Conservation (phyloP, 2,329 filamentous ascomycete genomes). For the Salinomyces thailandicus region DNA sequence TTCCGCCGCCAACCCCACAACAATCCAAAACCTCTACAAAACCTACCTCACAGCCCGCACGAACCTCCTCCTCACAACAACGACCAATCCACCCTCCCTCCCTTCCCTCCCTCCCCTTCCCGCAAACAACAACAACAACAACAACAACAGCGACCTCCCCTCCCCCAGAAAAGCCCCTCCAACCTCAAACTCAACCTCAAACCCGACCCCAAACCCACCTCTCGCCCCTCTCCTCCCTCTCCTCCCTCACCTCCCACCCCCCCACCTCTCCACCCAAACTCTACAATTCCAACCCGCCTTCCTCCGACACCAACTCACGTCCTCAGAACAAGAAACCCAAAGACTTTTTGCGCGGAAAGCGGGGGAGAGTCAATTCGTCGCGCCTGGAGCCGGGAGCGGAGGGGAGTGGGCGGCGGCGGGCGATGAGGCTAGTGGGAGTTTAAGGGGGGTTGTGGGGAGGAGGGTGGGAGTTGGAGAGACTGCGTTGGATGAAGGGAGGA, state of each 20-base stretch:
- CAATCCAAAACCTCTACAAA: slow-evolving; percentile 20
- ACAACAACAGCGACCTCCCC: not conserved
- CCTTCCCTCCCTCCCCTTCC: too few relatives aligned
- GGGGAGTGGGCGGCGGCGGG: slow-evolving; percentile 20
- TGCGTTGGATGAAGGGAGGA: too few relatives aligned
- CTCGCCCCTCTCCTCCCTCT: too few relatives aligned
- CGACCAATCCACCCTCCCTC: slow-evolving; percentile 9
- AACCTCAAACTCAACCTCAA: slow-evolving; percentile 19
- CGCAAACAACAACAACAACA: not conserved
- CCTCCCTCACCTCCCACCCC: too few relatives aligned
- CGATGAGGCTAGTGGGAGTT: slow-evolving; percentile 7
- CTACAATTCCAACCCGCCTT: slow-evolving; percentile 20
- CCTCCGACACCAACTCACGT: slow-evolving; percentile 17
- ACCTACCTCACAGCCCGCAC: slow-evolving; percentile 19
- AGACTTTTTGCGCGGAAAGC: slow-evolving; percentile 19
- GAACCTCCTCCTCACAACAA: slow-evolving; percentile 14
- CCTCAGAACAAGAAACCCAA: slow-evolving; percentile 16
- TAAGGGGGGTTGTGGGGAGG: too few relatives aligned
- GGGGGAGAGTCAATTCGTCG: slow-evolving; percentile 27
- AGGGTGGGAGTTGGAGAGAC: too few relatives aligned
- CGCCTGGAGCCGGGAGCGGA: slow-evolving; percentile 17
- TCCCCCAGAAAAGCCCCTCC: slow-evolving; percentile 11
- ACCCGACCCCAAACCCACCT: too few relatives aligned
- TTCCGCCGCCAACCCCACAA: slow-evolving; percentile 5
- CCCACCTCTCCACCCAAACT: slow-evolving; percentile 14